Evolutionary conservation across 306 rosid genomes (phyloP), one percentile per base, ranked within the genome.

Genomic region (Alnus rubra): DNA sequence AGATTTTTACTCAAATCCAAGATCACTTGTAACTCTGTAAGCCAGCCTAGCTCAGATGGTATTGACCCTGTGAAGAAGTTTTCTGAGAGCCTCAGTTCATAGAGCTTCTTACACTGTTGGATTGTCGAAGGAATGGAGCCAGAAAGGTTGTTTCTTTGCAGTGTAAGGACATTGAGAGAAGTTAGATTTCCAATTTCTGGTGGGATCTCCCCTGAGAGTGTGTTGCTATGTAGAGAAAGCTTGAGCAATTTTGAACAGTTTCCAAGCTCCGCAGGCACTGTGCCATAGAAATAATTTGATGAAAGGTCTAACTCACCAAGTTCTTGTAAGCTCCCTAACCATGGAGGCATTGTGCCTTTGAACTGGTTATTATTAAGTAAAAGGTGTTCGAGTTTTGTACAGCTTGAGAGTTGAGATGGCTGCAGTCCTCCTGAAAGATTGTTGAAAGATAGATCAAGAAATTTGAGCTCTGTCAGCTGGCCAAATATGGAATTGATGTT

Each of bases 241-340:
- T 91, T 95, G 4, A 95, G 96, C 68, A 95, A 74, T 30, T 87
- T 88, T 55, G 94, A 91, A 65, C 99, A 91, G 80, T 82, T 89
- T 37, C 97, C 97, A 15, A 91, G 79, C 84, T 88, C 94, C 60
- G 86, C 75, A 59, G 97, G 99, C 31, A 95, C 74, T 59, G 23
- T 83, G 18, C 97, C 98, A 78, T 37, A 73, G 85, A 95, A 88
- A 76, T 77, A 77, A 76, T 95, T 95, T 80, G 80, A 91, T 58
- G 99, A 95, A 70, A 95, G 82, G 60, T 95, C 99, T 11, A 95
- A 82, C 82, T 95, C 99, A 35, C 99, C 99, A 44, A 95, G 91
- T 81, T 82, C 86, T 70, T 85, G 84, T 5, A 93, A 89, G 73
- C 30, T 77, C 31, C 93, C 98, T 69, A 93, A 75, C 98, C 97